Evolutionary conservation across 2,329 filamentous ascomycete genomes (phyloP), one percentile per base, ranked within the genome.

Genomic region (Pleurostoma richardsiae): DNA sequence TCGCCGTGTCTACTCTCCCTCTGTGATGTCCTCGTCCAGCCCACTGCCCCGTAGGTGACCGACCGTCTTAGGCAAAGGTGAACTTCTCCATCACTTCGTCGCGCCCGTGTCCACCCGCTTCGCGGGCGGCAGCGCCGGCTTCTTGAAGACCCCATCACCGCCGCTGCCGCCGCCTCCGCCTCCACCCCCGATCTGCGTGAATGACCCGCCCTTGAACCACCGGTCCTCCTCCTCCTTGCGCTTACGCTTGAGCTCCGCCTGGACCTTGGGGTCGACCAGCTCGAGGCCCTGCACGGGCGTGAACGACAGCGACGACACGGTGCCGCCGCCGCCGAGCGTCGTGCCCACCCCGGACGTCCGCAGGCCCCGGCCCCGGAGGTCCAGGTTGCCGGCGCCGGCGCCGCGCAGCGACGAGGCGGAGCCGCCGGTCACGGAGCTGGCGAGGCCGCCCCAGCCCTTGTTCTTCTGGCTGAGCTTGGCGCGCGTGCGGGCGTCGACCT

Each of bases 201-300:
- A 99, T 0, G 89, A 91, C n/a, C 94, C 94, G 41, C 90, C 88
- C 67, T 94, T 95, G 74, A 99, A 99, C 86, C 90, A 99, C 36
- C 90, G 77, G 62, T 97, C 92, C 63, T 96, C 90, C 53, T 97
- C 94, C 1, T 90, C 91, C 64, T 96, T 95, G 53, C 90, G 77
- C 73, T 97, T 97, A 57, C 90, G 80, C 61, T 80, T 90, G 64
- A 95, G 79, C 70, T 96, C 90, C 6, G 89, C 88, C 56, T 90
- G 84, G 48, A 88, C 82, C 72, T 94, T 96, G 27, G 94, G 94
- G 64, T 97, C 92, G 5, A 97, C 91, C 10, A 99, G 79, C 71
- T 99, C 92, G 38, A 99, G 76, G 2, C 94, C 94, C 62, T 97
- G 94, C 11, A 95, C 89, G 2, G 92, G 90, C 3, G 91, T 96